These are phyloP conservation scores for Saccharomycopsis microspora DNA, from an alignment of 805 yeast genomes.

Conservation along the genomic window DNA sequence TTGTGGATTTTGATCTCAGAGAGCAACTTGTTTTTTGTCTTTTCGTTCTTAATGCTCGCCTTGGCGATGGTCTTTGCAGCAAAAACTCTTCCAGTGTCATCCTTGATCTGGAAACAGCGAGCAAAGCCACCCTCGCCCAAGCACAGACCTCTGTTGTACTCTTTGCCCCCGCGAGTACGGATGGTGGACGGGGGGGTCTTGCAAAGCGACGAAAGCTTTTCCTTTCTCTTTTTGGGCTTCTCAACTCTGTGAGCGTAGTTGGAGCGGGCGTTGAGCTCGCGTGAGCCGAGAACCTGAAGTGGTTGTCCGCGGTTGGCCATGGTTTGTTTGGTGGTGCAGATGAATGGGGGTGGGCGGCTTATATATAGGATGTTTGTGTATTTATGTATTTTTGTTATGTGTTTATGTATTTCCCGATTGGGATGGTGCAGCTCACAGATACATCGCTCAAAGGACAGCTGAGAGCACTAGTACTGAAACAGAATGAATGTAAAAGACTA, in stretches of 20 bases:
- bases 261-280: conserved; percentile 25
- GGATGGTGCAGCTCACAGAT: no score
- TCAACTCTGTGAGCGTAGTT: conserved; percentile 19
- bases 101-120: conserved; percentile 93
- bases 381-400: no score
- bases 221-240: conserved; percentile 61
- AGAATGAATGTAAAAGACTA: no score
- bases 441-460: no score
- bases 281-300: conserved; percentile 27
- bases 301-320: conserved; percentile 29
- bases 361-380: no score
- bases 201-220: conserved; percentile 81
- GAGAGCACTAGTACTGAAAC: no score
- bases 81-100: conserved; percentile 71
- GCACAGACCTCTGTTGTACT: conserved; percentile 81
- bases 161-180: conserved; percentile 75
- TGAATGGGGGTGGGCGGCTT: no score
- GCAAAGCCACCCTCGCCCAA: conserved; percentile 99
- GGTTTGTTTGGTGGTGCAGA: neutral
- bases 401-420: no score
- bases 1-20: conserved; percentile 95
- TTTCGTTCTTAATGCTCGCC: conserved; percentile 81
- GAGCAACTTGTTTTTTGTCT: conserved; percentile 71
- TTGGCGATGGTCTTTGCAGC: conserved; percentile 97
- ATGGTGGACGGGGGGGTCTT: conserved; percentile 95